Evolutionary conservation across 2,329 filamentous ascomycete species (phyloP), one percentile per base, ranked within the genome.

Genomic region (Hypoxylon sp.): DNA sequence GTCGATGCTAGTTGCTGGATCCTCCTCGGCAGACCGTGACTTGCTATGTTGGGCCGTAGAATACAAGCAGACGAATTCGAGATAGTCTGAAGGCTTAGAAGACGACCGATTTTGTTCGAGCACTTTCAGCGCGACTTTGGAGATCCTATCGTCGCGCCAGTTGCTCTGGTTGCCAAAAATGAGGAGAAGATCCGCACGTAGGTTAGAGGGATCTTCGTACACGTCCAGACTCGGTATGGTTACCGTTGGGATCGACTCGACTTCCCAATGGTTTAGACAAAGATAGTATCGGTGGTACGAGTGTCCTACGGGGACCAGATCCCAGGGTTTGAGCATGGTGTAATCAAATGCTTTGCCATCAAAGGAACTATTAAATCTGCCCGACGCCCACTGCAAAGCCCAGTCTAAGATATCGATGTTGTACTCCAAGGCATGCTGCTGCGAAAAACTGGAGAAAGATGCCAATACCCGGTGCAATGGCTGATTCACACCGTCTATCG

Each of bases 331-430:
- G 11, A 76, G 68, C 58, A 75, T 68, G 11, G 70, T 75, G 52
- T 75, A 76, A 51, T 76, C 74, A 51, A 76, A 76, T 5, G 72
- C 67, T 25, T 69, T 70, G n/a, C 73, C 73, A 28, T 76, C 74
- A 41, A 76, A 74, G n/a, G 50, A 71, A 52, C 73, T 72, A 46
- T 72, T 69, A 32, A 69, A 70, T 32, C 71, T 68, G 23, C 45
- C 57, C 49, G 73, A 75, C 0, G 74, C 67, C 63, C 72, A 72
- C 7, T 71, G 68, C 34, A 73, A 66, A 2, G 67, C 65, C 74
- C 74, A 75, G 48, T 73, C 70, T 9, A 74, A 25, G 59, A 75
- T 67, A 3, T 63, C 63, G 21, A 72, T 51, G 19, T 69, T 75
- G 43, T 75, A 62, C 7, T 72, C 70, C 23, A 75, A 53, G 19